Evolutionary conservation across 768 basidiomycete genomes (phyloP).

Genomic region (Strobilomyces dryophilus): DNA sequence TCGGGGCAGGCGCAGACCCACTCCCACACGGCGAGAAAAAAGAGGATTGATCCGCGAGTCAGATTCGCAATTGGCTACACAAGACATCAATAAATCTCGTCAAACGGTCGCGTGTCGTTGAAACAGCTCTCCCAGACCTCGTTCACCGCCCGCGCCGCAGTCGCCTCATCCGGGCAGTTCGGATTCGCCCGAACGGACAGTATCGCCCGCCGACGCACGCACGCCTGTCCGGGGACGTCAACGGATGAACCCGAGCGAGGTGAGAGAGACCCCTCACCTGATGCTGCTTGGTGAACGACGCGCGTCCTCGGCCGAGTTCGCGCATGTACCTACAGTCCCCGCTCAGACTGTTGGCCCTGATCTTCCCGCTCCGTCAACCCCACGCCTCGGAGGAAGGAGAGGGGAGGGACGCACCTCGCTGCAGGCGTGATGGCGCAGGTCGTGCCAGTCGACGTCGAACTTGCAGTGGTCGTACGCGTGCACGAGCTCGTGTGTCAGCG

Average conservation of each 20-base stretch:
- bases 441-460: slow-evolving; percentile 90
- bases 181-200: slow-evolving; percentile 80
- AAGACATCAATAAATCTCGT: slow-evolving; percentile 59
- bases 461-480: slow-evolving; percentile 95
- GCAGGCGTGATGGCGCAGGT: slow-evolving; percentile 93
- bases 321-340: slow-evolving; percentile 89
- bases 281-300: slow-evolving; percentile 88
- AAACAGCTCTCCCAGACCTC: slow-evolving; percentile 98
- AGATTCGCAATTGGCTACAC: no score
- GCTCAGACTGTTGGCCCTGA: slow-evolving; percentile 89
- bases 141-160: slow-evolving; percentile 88
- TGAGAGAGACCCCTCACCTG: slow-evolving; percentile 50
- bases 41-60: slow-evolving; percentile 31
- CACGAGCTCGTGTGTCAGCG: slow-evolving; percentile 87
- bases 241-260: not conserved
- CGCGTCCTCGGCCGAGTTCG: slow-evolving; percentile 73
- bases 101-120: slow-evolving; percentile 92
- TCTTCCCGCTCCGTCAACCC: slow-evolving; percentile 46
- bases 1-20: no score
- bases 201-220: slow-evolving; percentile 84
- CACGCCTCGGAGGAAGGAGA: not conserved
- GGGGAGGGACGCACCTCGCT: slow-evolving; percentile 67
- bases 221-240: slow-evolving; percentile 49
- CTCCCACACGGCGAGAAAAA: not conserved
- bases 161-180: slow-evolving; percentile 65